Percentiles rank a stretch among this genome's conserved stretches.
phyloP scores from a whole-genome alignment of 1,284 basidiomycete species.

The Cystobasidium sp. region DNA sequence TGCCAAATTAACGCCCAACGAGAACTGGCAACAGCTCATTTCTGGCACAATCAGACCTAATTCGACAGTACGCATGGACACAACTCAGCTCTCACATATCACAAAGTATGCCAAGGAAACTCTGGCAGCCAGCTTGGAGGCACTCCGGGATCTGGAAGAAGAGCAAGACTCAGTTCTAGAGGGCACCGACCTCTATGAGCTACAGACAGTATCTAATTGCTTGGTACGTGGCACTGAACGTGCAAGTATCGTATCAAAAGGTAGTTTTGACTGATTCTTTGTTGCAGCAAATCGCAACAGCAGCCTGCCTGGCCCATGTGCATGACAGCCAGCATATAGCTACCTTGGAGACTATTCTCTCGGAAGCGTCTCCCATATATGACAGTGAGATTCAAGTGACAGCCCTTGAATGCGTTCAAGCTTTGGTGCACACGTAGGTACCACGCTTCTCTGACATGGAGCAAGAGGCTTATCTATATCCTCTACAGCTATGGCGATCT shows the following conservation, averaged over 20 bases:
- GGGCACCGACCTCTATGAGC: constrained; percentile 74
- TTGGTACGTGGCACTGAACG: constrained; percentile 62
- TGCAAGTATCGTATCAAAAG: background rate
- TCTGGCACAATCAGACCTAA: constrained; percentile 10
- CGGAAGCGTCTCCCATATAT: constrained; percentile 76
- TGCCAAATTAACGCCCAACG: constrained; percentile 4
- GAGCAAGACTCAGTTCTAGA: constrained; percentile 40
- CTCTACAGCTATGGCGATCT: constrained; percentile 73
- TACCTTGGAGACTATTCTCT: constrained; percentile 75
- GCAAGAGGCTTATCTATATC: background rate
- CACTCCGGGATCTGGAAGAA: constrained; percentile 18
- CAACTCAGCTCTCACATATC: constrained; percentile 49
- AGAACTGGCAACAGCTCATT: constrained; percentile 25
- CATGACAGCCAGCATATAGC: constrained; percentile 73
- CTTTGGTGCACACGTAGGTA: constrained; percentile 77
- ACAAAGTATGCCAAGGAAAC: constrained; percentile 43
- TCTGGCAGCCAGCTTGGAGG: constrained; percentile 1
- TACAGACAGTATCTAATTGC: constrained; percentile 83
- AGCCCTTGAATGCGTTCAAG: constrained; percentile 76
- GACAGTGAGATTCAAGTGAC: constrained; percentile 83
- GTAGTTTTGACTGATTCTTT: background rate
- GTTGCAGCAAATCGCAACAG: constrained; percentile 77
- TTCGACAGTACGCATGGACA: background rate
- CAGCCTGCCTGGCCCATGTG: constrained; percentile 75
- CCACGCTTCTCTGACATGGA: constrained; percentile 2